Percentiles rank a stretch among this genome's conserved stretches.
phyloP scores from a whole-genome alignment of 768 basidiomycete species.

The Mycena filopes region DNA sequence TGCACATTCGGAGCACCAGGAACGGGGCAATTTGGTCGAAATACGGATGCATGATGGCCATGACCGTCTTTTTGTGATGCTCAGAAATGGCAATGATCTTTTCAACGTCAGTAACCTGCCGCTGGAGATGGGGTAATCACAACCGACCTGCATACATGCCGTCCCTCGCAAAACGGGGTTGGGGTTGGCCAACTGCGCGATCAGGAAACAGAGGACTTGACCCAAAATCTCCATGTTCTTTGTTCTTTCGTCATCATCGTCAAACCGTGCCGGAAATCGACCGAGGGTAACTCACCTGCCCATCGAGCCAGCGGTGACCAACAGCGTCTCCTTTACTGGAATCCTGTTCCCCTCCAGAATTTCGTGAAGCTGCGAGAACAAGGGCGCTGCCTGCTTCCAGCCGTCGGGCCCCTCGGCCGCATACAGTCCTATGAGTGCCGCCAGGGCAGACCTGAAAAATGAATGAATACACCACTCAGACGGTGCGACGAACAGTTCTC shows the following conservation, averaged over 20 bases:
- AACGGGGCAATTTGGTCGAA: conserved; percentile 74
- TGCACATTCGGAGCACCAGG: conserved; percentile 66
- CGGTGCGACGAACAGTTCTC: conserved; percentile 35
- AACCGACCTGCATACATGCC: conserved; percentile 72
- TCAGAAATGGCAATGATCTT: conserved; percentile 72
- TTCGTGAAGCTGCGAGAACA: conserved; percentile 50
- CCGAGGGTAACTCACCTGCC: conserved; percentile 51
- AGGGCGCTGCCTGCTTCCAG: conserved; percentile 46
- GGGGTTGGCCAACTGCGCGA: conserved; percentile 71
- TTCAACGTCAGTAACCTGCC: conserved; percentile 18
- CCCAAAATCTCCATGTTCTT: conserved; percentile 64
- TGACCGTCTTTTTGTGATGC: conserved; percentile 67
- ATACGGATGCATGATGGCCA: conserved; percentile 76
- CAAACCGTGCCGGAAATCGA: neutral
- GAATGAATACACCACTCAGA: neutral
- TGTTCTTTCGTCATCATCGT: conserved; percentile 46
- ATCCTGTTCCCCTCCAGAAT: conserved; percentile 59
- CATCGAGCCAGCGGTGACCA: conserved; percentile 70
- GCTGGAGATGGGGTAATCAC: neutral
- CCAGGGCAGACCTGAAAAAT: conserved; percentile 57
- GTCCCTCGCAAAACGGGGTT: conserved; percentile 78
- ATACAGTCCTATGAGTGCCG: conserved; percentile 58
- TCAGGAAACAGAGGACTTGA: conserved; percentile 67
- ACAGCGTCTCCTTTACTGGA: conserved; percentile 68
- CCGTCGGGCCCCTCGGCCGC: conserved; percentile 45